Evolutionary conservation across 345 rosid species (phyloP).

Genomic region (Cochlearia excelsa): DNA sequence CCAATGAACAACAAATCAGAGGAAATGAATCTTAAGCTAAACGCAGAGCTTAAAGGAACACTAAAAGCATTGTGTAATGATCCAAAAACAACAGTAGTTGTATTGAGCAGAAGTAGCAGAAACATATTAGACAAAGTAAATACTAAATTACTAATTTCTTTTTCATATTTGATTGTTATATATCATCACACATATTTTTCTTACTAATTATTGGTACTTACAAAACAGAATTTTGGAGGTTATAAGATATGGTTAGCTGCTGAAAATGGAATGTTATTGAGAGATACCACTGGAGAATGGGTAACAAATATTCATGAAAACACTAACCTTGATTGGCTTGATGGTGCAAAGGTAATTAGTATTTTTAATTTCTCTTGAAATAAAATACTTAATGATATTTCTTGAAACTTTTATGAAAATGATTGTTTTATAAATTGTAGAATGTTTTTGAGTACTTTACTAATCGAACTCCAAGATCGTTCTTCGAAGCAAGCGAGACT

Average conservation of each 20-base stretch:
- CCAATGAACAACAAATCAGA: constrained; percentile 87
- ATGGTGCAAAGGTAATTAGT: constrained; percentile 73
- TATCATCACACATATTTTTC: not conserved
- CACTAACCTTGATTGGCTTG: constrained; percentile 98
- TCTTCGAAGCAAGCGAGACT: constrained; percentile 79
- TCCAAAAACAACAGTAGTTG: constrained; percentile 74
- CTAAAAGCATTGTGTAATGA: constrained; percentile 68
- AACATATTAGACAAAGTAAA: constrained; percentile 67
- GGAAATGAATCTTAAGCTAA: constrained; percentile 94
- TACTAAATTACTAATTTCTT: not conserved
- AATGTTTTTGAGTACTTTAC: constrained; percentile 96
- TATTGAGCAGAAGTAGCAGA: constrained; percentile 87
- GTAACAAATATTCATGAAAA: constrained; percentile 99
- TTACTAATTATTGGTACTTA: constrained; percentile 13
- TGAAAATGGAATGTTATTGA: constrained; percentile 96
- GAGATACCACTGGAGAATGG: constrained; percentile 80
- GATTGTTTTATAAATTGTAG: constrained; percentile 46
- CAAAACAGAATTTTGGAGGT: constrained; percentile 71
- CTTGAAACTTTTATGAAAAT: constrained; percentile 21
- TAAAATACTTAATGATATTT: constrained; percentile 1
- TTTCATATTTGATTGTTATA: constrained; percentile 11
- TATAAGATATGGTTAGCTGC: constrained; percentile 95
- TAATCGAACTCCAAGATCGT: constrained; percentile 93
- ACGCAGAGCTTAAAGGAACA: constrained; percentile 69
- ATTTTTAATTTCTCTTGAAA: too few species aligned